Evolutionary conservation across 1,284 basidiomycete genomes (phyloP), one percentile per base, ranked within the genome.

Genomic region (Peniophora sp.): DNA sequence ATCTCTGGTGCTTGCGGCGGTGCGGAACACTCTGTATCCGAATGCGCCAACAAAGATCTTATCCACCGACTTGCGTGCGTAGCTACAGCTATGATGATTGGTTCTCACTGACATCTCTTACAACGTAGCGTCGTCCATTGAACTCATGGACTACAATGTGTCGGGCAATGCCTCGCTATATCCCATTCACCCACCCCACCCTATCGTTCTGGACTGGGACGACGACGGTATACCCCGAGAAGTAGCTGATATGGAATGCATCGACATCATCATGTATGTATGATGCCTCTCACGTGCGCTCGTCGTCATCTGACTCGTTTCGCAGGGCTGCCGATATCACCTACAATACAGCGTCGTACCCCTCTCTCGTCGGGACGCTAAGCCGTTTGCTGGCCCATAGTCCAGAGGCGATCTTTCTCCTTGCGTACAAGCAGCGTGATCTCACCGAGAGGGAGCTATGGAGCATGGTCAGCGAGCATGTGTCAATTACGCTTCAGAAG

Each of bases 301-400:
- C 11, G 17, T 37, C 35, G 27, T 44, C 27, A 37, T 39, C 20
- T 34, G 3, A 17, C 9, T 34, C 24, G 10, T 39, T 35, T 17
- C n/a, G 3, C 45, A 91, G 91, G 51, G 91, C 93, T 79, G 88
- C 91, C 12, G 92, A 95, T 60, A 88, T 94, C 9, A 85, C 90
- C 0, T 94, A 94, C 70, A 94, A 94, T 67, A 91, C 88, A 0
- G 68, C 81, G 1, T 88, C 89, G 1, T 95, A 94, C 66, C 78
- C 85, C 3, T 69, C 83, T 0, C 75, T 90, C 37, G 65, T 85
- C 17, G 64, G 67, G 24, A 87, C 83, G 0, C 64, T 89, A 20
- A 63, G 68, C 3, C 62, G 62, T 1, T 66, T 89, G 14, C 51
- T 78, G 24, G 57, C 58, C 11, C 20, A 54, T 18, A 49, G 51